Base-by-base conservation (phyloP, 768 basidiomycete genomes). In the Tulasnella sp. region DNA sequence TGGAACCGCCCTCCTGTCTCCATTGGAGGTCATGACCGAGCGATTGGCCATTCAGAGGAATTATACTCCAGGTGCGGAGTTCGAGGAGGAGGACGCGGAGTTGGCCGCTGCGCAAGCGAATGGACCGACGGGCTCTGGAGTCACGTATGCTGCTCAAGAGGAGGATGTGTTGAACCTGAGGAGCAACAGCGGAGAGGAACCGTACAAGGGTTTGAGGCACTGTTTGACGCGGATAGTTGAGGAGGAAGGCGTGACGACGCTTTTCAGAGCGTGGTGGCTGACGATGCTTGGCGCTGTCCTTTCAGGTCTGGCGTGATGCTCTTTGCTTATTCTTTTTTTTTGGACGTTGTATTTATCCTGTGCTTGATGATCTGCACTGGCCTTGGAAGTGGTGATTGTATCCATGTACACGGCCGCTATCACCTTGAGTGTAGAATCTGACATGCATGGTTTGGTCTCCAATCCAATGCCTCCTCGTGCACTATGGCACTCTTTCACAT, bases 181-280 rank as follows among this genome's bases (percentile, higher is more conserved):
- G 62, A 80, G 76, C 60, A 88, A 89, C 69, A 59, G 57, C 27
- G 57, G 57, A n/a, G 80, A 76, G 44, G 86, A 92, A 65, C 87
- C 90, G 27, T 92, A 92, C 66, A 67, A 77, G 34, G 83, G 89
- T 5, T 69, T 92, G 30, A 68, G 79, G 7, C 85, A 92, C 67
- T 90, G 87, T 60, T 81, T 75, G 10, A 85, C 85, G 70, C 77
- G 81, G 63, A 88, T 91, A 31, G 67, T 85, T 11, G 76, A 84
- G 31, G 89, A 92, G 69, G 90, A 92, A 68, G 90, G 90, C 0
- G 78, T 77, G 72, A 68, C 69, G 63, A 77, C 85, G 0, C 68
- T 92, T 55, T 89, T 87, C 67, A 82, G 88, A 31, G 89, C 83
- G 3, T 91, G 87, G 87, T 91, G 88, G 89, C 67, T 89, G 3